Evolutionary conservation across 2,329 filamentous ascomycete species (phyloP).

Genomic region (Colletotrichum sp.): DNA sequence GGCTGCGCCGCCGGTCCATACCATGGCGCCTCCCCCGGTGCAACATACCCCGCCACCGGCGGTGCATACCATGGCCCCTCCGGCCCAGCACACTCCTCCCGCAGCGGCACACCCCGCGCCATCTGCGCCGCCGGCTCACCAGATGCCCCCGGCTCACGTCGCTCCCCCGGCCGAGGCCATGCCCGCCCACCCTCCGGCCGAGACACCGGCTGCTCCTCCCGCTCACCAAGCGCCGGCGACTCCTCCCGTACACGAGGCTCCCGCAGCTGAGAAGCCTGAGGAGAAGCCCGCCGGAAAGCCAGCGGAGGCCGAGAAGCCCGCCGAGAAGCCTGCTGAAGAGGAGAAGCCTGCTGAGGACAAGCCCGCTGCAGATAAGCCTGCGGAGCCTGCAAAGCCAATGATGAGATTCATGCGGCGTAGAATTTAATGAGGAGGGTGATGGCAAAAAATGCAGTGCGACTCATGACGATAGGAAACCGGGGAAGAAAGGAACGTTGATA

Average conservation of each 20-base stretch:
- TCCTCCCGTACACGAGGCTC: not conserved
- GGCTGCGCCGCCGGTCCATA: not conserved
- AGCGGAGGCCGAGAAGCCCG: not conserved
- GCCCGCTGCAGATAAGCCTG: not conserved
- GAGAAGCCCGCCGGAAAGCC: not conserved
- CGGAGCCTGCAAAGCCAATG: not conserved
- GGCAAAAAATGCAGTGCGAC: fast-evolving
- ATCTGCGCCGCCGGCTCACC: not conserved
- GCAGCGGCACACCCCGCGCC: not conserved
- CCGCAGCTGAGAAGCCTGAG: not conserved
- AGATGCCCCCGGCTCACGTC: not conserved
- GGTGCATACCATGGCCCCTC: not conserved
- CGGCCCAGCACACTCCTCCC: not conserved
- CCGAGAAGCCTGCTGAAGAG: not conserved
- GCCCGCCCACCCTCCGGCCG: not conserved
- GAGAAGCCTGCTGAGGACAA: not conserved
- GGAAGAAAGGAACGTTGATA: not conserved
- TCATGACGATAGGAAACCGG: not conserved
- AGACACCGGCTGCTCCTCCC: not conserved
- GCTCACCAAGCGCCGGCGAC: not conserved
- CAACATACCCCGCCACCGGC: not conserved
- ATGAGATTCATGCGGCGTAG: slow-evolving; percentile 8
- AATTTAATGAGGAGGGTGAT: not conserved
- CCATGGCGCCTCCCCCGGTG: not conserved
- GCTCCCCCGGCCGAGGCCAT: slow-evolving; percentile 1